Evolutionary conservation across 257 asterid species (phyloP).

Genomic region (Solanum chiquidenum): DNA sequence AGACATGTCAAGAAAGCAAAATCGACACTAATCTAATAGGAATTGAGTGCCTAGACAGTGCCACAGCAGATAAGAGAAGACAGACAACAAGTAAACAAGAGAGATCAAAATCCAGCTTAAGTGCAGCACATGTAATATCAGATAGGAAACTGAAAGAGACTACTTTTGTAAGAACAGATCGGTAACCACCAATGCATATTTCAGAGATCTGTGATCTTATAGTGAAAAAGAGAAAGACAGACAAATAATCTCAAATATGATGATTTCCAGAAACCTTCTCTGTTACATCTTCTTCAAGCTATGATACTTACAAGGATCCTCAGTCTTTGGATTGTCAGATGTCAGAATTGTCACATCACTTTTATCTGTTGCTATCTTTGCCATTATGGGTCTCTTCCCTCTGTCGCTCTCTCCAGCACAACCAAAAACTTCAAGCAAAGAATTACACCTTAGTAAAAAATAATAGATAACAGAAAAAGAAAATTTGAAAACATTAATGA

Average conservation of each 20-base stretch:
- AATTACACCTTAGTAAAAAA: conserved; percentile 10
- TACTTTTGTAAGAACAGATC: neutral
- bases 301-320: conserved; percentile 76
- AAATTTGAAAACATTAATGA: neutral
- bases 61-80: neutral
- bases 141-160: neutral
- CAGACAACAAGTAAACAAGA: neutral
- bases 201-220: neutral
- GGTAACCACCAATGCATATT: neutral
- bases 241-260: neutral
- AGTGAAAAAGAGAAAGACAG: neutral
- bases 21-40: neutral
- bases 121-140: neutral
- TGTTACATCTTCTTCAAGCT: neutral
- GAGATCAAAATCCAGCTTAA: neutral
- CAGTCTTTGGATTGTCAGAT: conserved; percentile 77
- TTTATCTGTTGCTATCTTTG: conserved; percentile 83
- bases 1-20: neutral
- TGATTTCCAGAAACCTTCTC: neutral
- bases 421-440: conserved; percentile 56
- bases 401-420: conserved; percentile 76
- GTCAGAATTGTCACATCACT: conserved; percentile 87
- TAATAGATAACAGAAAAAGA: neutral
- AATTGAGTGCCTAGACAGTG: neutral
- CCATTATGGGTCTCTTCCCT: conserved; percentile 92